These are phyloP conservation scores for Vigna angularis DNA, from an alignment of 306 rosid species.

Conservation along the genomic window DNA sequence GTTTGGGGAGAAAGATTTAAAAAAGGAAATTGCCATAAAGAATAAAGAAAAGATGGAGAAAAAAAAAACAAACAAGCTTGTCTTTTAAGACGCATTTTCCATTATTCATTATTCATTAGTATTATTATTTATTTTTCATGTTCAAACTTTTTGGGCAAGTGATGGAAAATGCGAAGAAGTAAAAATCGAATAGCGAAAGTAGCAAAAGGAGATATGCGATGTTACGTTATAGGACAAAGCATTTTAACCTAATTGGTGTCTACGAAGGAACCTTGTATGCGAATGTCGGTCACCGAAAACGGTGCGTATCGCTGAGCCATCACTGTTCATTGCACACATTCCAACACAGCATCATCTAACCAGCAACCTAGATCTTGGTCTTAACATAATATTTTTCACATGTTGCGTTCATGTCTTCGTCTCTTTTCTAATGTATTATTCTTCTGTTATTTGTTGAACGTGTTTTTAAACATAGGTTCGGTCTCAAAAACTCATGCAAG, in stretches of 20 bases:
- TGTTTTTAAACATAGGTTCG: too few relatives aligned
- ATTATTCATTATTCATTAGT: not conserved
- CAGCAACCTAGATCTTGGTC: not conserved
- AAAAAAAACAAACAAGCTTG: conserved; percentile 3
- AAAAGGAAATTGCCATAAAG: conserved; percentile 25
- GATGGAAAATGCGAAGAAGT: not conserved
- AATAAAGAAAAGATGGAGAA: conserved; percentile 27
- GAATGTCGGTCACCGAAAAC: conserved; percentile 47
- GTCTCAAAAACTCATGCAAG: too few relatives aligned
- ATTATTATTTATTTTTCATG: not conserved
- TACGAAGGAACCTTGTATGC: not conserved
- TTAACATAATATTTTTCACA: not conserved
- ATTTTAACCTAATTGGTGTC: not conserved
- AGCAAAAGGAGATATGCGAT: not conserved
- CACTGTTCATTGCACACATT: not conserved
- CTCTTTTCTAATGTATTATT: not conserved
- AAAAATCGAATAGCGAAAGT: not conserved
- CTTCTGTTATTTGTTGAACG: not conserved
- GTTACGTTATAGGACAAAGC: not conserved
- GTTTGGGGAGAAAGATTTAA: conserved; percentile 17
- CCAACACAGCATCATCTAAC: conserved; percentile 11
- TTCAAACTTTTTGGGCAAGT: not conserved
- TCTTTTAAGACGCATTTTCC: conserved; percentile 30
- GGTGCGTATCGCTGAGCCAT: not conserved
- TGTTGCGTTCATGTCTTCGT: not conserved